A percentile compares a stretch with the other conserved stretches of the same genome.
Conservation (phyloP, 2,329 filamentous ascomycete genomes). For the Pseudocercospora vitis region DNA sequence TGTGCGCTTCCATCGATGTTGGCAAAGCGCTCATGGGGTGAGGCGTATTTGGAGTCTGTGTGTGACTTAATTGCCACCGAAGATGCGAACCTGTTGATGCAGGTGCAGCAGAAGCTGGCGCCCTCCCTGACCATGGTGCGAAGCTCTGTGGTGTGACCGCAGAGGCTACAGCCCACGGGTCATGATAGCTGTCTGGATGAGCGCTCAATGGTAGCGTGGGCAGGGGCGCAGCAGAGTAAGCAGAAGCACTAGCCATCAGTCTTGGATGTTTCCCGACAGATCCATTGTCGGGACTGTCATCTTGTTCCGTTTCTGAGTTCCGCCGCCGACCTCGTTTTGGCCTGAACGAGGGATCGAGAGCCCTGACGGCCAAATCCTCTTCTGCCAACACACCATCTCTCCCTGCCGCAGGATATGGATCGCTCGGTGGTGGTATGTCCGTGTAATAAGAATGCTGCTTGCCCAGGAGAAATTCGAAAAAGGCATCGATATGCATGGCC, state of each 20-base stretch:
- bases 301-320: constrained; percentile 35
- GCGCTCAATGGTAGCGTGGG: constrained; percentile 55
- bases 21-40: constrained; percentile 80
- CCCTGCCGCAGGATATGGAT: constrained; percentile 62
- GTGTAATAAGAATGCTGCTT: constrained; percentile 79
- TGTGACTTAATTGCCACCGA: constrained; percentile 34
- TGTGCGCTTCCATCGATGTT: constrained; percentile 47
- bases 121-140: constrained; percentile 39
- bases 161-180: constrained; percentile 49
- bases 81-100: constrained; percentile 43
- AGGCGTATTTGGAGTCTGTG: constrained; percentile 44
- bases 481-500: constrained; percentile 91
- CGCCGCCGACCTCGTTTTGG: constrained; percentile 61
- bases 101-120: constrained; percentile 46
- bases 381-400: constrained; percentile 82
- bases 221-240: constrained; percentile 44
- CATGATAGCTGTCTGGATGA: constrained; percentile 57
- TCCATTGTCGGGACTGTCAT: constrained; percentile 26
- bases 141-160: constrained; percentile 41
- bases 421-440: constrained; percentile 65
- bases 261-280: constrained; percentile 24
- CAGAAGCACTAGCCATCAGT: constrained; percentile 12
- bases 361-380: constrained; percentile 84
- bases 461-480: constrained; percentile 84
- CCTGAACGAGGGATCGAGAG: constrained; percentile 73